A percentile compares a stretch with the other conserved stretches of the same genome.
phyloP scores from a whole-genome alignment of 2,329 filamentous ascomycete species.

The Stenocarpella maydis region DNA sequence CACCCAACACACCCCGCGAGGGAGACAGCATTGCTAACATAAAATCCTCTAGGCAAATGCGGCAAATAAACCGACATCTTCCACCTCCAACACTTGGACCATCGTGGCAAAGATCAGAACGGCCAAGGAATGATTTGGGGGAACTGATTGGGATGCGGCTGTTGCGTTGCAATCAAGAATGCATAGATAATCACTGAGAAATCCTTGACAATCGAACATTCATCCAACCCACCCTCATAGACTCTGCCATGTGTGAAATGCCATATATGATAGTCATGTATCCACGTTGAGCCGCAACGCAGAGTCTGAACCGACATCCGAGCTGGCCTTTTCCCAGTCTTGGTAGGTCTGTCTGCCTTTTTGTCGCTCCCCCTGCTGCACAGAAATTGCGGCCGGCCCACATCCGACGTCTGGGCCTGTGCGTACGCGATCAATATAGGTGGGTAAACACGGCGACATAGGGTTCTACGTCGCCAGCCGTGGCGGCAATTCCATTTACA shows the following conservation, averaged over 20 bases:
- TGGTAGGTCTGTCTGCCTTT: too few relatives aligned
- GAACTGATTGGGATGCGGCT: neutral
- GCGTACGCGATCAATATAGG: neutral
- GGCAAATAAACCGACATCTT: constrained; percentile 11
- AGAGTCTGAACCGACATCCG: too few relatives aligned
- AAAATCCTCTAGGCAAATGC: neutral
- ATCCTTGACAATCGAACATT: neutral
- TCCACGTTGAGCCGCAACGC: too few relatives aligned
- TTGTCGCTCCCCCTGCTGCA: too few relatives aligned
- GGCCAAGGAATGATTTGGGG: neutral
- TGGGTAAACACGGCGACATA: too few relatives aligned
- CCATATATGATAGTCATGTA: too few relatives aligned
- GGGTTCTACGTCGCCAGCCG: neutral
- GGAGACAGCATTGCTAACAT: neutral
- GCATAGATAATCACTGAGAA: neutral
- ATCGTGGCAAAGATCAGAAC: neutral
- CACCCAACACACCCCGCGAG: neutral
- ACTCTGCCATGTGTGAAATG: too few relatives aligned
- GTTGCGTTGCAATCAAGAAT: constrained; percentile 24
- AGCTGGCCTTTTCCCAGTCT: too few relatives aligned
- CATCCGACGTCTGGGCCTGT: too few relatives aligned
- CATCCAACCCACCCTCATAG: neutral
- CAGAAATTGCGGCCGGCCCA: too few relatives aligned
- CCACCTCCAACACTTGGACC: neutral
- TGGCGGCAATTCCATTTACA: neutral